Conservation (phyloP, 768 basidiomycete genomes). For the Mrakia blollopis region DNA sequence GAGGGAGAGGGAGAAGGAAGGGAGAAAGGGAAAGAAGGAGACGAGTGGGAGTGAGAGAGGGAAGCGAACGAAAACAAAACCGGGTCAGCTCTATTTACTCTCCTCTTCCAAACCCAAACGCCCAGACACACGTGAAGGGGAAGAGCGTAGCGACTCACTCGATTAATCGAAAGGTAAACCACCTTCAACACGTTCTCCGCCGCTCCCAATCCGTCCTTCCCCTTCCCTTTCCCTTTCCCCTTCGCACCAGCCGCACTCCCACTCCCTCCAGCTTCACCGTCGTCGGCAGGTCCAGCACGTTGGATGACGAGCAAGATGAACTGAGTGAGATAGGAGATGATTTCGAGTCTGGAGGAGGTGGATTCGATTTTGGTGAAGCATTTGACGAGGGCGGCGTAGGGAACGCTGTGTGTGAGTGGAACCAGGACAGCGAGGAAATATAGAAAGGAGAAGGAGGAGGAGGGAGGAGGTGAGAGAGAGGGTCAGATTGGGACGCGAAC, state of each 20-base stretch:
- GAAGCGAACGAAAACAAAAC: too few species aligned
- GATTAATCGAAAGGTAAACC: slow-evolving; percentile 94
- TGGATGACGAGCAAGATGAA: slow-evolving; percentile 87
- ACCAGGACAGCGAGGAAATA: too few species aligned
- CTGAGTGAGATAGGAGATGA: slow-evolving; percentile 77
- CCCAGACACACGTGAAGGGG: neutral
- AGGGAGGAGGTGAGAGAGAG: neutral
- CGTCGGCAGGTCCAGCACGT: slow-evolving; percentile 54
- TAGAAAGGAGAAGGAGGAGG: too few species aligned
- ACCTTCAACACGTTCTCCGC: slow-evolving; percentile 72
- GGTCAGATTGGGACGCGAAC: neutral
- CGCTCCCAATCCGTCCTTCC: slow-evolving; percentile 39
- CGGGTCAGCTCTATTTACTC: too few species aligned
- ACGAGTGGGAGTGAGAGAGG: too few species aligned
- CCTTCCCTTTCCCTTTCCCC: neutral
- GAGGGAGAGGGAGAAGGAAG: too few species aligned
- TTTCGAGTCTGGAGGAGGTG: slow-evolving; percentile 92
- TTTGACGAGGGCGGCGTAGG: slow-evolving; percentile 86
- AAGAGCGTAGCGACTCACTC: slow-evolving; percentile 52
- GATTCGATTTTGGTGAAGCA: slow-evolving; percentile 83
- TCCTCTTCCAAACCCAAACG: neutral
- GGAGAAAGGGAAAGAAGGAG: slow-evolving; percentile 7
- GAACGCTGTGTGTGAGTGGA: too few species aligned
- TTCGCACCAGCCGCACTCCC: too few species aligned
- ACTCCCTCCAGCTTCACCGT: too few species aligned